Evolutionary conservation across 2,329 filamentous ascomycete species (phyloP), one percentile per base, ranked within the genome.

Genomic region (Neophaeococcomyces mojaviensis): DNA sequence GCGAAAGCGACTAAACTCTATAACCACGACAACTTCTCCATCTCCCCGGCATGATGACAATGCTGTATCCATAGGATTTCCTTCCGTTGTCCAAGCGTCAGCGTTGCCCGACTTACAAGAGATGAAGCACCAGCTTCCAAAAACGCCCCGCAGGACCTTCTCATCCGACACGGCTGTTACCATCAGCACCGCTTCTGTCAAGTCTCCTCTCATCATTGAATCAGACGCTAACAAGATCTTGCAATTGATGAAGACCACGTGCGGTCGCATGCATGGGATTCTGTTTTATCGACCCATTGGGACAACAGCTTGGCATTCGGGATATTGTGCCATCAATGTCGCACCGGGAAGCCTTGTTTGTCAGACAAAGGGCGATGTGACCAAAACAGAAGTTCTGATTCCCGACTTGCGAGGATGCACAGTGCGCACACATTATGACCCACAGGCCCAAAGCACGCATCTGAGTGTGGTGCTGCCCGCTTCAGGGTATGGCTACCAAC

Each of bases 291-390:
- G 70, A 39, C 66, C 63, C 9, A 59, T 68, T 19, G 60, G 64
- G 20, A 65, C 62, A 22, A 61, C 61, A 31, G 57, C 68, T 36
- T 73, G 70, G 70, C 68, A 68, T 31, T 72, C 69, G 9, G 70
- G 70, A 24, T 73, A 72, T 49, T 73, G 70, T 56, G 69, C 70
- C 15, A 73, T 73, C 49, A 73, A 73, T 50, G 70, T 73, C 44
- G 68, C 69, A 22, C 68, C 67, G 7, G 70, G 70, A 34, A 72
- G 68, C 55, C 55, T 73, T 26, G 72, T 73, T 30, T 73, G 71
- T 49, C 70, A 73, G 53, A 68, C 68, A 2, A 72, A 72, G 53
- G 70, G 70, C 31, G 70, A 73, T 52, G 66, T 70, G 16, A 62
- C 68, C 12, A 59, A 68, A 46, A 65, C 68, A 16, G 72, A 71